Percentiles rank a stretch among this genome's conserved stretches.
These are phyloP conservation scores for Dentipellis sp. DNA, from an alignment of 768 basidiomycete species.

Conservation along the genomic window DNA sequence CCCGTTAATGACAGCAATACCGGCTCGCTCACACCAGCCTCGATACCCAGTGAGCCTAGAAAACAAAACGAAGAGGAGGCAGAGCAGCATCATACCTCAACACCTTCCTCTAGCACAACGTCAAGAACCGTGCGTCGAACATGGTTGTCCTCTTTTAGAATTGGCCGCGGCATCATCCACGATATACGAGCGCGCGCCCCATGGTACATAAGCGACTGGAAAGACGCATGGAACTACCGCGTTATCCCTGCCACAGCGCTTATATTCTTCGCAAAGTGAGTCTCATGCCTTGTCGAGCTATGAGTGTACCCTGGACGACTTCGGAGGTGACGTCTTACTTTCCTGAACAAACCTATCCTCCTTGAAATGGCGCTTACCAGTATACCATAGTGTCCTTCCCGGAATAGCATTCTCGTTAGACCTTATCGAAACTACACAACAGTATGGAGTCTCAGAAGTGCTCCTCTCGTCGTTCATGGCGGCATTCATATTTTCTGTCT, in stretches of 20 bases:
- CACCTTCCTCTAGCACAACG: too few species aligned
- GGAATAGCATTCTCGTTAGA: constrained; percentile 90
- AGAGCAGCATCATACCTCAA: too few species aligned
- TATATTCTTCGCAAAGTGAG: constrained; percentile 80
- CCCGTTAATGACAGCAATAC: too few species aligned
- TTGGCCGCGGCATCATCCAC: constrained; percentile 9
- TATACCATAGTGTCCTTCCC: constrained; percentile 58
- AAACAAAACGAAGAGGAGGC: too few species aligned
- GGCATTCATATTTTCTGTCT: constrained; percentile 76
- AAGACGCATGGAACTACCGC: constrained; percentile 85
- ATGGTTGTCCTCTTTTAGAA: not conserved
- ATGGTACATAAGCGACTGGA: constrained; percentile 84
- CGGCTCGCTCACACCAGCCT: too few species aligned
- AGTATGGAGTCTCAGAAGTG: constrained; percentile 88
- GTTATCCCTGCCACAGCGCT: constrained; percentile 81
- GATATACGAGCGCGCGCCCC: constrained; percentile 69
- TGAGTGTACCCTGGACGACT: too few species aligned
- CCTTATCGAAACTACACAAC: constrained; percentile 80
- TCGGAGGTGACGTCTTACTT: too few species aligned
- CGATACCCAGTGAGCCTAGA: too few species aligned
- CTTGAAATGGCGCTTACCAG: not conserved
- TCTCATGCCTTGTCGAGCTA: constrained; percentile 2
- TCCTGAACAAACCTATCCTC: not conserved
- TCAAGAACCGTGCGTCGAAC: too few species aligned
- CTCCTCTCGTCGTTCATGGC: constrained; percentile 81